Conservation (phyloP, 139 green algal genomes). For the Micractinium sp. region DNA sequence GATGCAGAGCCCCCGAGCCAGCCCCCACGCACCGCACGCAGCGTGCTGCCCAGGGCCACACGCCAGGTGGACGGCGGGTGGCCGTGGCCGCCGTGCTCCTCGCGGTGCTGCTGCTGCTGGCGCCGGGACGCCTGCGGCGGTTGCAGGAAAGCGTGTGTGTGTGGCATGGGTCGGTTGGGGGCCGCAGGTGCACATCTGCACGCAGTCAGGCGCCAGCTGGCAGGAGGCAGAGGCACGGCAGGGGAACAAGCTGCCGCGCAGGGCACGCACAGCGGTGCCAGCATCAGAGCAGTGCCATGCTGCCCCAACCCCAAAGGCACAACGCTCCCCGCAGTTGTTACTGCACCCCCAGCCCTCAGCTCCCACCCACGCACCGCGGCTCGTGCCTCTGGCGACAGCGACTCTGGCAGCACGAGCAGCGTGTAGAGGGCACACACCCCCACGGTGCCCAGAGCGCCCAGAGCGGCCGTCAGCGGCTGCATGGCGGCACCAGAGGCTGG, state of each 20-base stretch:
- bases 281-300: too few relatives aligned
- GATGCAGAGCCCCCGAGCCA: neutral
- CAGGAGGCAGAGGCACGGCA: too few relatives aligned
- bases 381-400: constrained; percentile 11
- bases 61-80: neutral
- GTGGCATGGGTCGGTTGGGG: neutral
- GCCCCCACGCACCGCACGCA: constrained; percentile 5
- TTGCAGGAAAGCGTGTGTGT: neutral
- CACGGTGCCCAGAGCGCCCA: constrained; percentile 7
- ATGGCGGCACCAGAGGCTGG: constrained; percentile 44
- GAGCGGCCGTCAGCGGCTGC: constrained; percentile 5
- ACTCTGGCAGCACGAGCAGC: constrained; percentile 50
- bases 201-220: too few relatives aligned
- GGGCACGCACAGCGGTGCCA: too few relatives aligned
- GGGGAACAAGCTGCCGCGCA: too few relatives aligned
- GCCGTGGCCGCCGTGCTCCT: neutral
- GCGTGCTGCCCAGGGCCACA: neutral
- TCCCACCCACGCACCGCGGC: constrained; percentile 8
- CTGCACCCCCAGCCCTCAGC: neutral
- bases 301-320: too few relatives aligned
- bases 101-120: neutral
- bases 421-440: constrained; percentile 19
- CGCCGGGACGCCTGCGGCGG: neutral
- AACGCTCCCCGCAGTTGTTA: too few relatives aligned
- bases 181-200: neutral